phyloP scores from a whole-genome alignment of 2,329 filamentous ascomycete species.

The Elsinoe necatrix region DNA sequence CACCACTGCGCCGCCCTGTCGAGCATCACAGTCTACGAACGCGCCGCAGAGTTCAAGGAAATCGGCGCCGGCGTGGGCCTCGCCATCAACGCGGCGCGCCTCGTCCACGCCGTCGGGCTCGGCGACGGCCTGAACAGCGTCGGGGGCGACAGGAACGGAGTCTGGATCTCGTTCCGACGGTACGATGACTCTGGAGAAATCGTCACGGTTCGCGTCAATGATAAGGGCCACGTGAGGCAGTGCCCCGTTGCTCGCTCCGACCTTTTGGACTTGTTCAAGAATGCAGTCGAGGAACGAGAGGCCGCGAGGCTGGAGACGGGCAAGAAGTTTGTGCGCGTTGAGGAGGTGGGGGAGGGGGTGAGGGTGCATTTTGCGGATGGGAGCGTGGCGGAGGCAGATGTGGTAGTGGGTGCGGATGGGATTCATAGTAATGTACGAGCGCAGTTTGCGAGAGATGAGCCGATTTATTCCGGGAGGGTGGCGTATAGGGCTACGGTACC shows the following conservation, averaged over 20 bases:
- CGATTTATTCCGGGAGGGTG: conserved; percentile 45
- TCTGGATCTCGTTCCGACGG: conserved; percentile 31
- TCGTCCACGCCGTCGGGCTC: conserved; percentile 30
- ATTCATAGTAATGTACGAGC: conserved; percentile 50
- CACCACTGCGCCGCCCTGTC: conserved; percentile 29
- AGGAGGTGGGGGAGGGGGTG: conserved; percentile 30
- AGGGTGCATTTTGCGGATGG: conserved; percentile 44
- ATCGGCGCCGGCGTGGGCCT: conserved; percentile 32
- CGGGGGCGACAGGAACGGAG: conserved; percentile 25
- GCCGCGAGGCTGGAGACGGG: conserved; percentile 25
- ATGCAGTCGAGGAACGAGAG: conserved; percentile 20
- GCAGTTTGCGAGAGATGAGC: conserved; percentile 43
- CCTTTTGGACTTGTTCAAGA: conserved; percentile 24
- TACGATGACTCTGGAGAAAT: conserved; percentile 31
- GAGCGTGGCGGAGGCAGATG: conserved; percentile 30
- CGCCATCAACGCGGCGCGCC: conserved; percentile 30
- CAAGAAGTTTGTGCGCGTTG: conserved; percentile 22
- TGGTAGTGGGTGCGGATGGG: conserved; percentile 52
- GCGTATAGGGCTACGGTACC: conserved; percentile 32
- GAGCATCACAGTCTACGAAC: conserved; percentile 31
- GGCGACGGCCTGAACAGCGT: conserved; percentile 26
- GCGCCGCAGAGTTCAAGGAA: conserved; percentile 29
- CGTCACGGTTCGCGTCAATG: conserved; percentile 25
- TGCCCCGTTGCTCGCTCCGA: conserved; percentile 23
- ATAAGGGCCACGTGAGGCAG: conserved; percentile 21